Percentiles rank a stretch among this genome's conserved stretches.
These are phyloP conservation scores for Ciborinia camelliae DNA, from an alignment of 2,329 filamentous ascomycete genomes.

Conservation along the genomic window DNA sequence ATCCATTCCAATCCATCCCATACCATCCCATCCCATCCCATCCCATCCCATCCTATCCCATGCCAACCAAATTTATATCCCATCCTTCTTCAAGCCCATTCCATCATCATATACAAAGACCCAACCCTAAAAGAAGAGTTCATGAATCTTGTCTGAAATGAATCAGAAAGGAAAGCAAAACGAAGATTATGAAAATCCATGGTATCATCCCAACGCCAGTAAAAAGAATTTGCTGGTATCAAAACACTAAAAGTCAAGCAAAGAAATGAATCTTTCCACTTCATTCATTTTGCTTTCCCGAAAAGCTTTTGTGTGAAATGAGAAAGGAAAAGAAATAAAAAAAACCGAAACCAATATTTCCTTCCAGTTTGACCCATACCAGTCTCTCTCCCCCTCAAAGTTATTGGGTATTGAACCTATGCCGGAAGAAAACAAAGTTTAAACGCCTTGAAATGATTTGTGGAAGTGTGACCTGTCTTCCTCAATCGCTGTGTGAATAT, in stretches of 20 bases:
- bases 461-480: conserved; percentile 1
- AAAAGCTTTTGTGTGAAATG: conserved; percentile 17
- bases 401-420: conserved; percentile 5
- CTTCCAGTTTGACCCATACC: conserved; percentile 16
- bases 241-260: conserved; percentile 24
- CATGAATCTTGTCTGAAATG: conserved; percentile 1
- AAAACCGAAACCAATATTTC: conserved; percentile 10
- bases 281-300: conserved; percentile 27
- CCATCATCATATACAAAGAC: conserved; percentile 16
- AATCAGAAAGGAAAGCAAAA: conserved; percentile 22
- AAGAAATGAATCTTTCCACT: conserved; percentile 14
- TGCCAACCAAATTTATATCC: background rate
- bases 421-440: conserved; percentile 9
- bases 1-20: background rate
- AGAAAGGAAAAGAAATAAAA: conserved; percentile 3
- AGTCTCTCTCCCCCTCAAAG: conserved; percentile 6
- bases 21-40: background rate
- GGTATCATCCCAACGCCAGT: conserved; percentile 36
- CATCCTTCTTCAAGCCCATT: background rate
- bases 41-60: background rate
- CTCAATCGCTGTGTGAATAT: conserved; percentile 14
- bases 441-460: conserved; percentile 16
- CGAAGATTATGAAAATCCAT: conserved; percentile 22
- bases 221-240: conserved; percentile 26
- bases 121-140: too few relatives aligned